Percentiles rank a stretch among this genome's conserved stretches.
phyloP scores from a whole-genome alignment of 177 flowering plant species.

The Telopea speciosissima region DNA sequence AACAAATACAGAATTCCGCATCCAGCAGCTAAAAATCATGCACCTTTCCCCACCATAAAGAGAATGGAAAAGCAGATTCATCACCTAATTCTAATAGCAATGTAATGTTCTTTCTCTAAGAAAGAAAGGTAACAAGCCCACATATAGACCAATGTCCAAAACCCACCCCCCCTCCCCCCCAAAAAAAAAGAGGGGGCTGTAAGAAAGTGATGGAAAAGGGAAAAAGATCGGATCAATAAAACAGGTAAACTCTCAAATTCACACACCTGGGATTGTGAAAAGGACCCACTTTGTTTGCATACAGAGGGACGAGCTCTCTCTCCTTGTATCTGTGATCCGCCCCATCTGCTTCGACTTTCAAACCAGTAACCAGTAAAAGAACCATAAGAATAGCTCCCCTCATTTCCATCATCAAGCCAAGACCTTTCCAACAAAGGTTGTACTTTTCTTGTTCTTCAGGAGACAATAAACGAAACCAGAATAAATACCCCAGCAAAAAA shows the following conservation, averaged over 20 bases:
- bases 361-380: slow-evolving; percentile 13
- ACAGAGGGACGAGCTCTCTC: slow-evolving; percentile 30
- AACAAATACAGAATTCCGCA: background rate
- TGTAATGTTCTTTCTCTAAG: no score
- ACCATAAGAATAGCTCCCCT: background rate
- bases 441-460: background rate
- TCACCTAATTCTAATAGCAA: background rate
- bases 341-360: slow-evolving; percentile 26
- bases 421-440: background rate
- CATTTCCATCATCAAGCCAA: background rate
- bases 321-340: slow-evolving; percentile 29
- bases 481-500: background rate
- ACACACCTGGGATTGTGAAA: slow-evolving; percentile 35
- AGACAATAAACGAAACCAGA: background rate
- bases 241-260: background rate
- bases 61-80: background rate
- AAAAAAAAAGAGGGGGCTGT: background rate
- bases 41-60: background rate
- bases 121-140: background rate
- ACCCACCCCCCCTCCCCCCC: no score
- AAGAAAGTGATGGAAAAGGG: background rate
- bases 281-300: slow-evolving; percentile 38
- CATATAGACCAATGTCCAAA: background rate
- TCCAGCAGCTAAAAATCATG: background rate
- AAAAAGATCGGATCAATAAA: background rate